Evolutionary conservation across 768 basidiomycete genomes (phyloP).

Genomic region (Vararia minispora): DNA sequence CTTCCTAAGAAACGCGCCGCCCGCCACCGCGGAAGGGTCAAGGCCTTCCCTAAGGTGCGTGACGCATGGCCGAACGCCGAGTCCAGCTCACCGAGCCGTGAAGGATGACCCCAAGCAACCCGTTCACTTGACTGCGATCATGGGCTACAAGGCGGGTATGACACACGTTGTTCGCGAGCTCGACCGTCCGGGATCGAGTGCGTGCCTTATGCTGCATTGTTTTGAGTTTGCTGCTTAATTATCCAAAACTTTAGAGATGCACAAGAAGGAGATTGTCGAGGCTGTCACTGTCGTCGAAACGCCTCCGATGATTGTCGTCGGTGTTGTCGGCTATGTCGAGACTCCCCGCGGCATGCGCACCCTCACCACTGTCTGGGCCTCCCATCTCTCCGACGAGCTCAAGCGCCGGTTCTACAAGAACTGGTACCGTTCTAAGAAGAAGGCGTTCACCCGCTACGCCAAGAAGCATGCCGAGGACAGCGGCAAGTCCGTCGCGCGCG

Average conservation of each 20-base stretch:
- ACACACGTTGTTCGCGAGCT: slow-evolving; percentile 98
- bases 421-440: slow-evolving; percentile 99
- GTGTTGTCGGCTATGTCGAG: slow-evolving; percentile 99
- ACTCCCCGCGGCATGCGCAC: slow-evolving; percentile 98
- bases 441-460: slow-evolving; percentile 99
- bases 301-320: slow-evolving; percentile 91
- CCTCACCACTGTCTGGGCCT: slow-evolving; percentile 97
- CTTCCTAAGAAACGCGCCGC: slow-evolving; percentile 94
- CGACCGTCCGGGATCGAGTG: slow-evolving; percentile 98
- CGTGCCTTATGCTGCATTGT: slow-evolving; percentile 24
- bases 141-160: slow-evolving; percentile 99
- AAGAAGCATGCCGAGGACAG: slow-evolving; percentile 97
- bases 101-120: slow-evolving; percentile 99
- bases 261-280: slow-evolving; percentile 99
- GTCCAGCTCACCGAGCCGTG: not conserved
- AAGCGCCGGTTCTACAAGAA: slow-evolving; percentile 99
- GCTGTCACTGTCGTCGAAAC: slow-evolving; percentile 94
- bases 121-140: slow-evolving; percentile 92
- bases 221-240: not conserved
- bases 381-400: slow-evolving; percentile 93
- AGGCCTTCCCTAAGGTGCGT: slow-evolving; percentile 95
- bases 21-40: slow-evolving; percentile 97
- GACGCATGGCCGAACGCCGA: not conserved
- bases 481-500: slow-evolving; percentile 85
- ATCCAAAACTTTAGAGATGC: slow-evolving; percentile 68